Conservation (phyloP, 306 rosid genomes). For the Leucaena leucocephala region DNA sequence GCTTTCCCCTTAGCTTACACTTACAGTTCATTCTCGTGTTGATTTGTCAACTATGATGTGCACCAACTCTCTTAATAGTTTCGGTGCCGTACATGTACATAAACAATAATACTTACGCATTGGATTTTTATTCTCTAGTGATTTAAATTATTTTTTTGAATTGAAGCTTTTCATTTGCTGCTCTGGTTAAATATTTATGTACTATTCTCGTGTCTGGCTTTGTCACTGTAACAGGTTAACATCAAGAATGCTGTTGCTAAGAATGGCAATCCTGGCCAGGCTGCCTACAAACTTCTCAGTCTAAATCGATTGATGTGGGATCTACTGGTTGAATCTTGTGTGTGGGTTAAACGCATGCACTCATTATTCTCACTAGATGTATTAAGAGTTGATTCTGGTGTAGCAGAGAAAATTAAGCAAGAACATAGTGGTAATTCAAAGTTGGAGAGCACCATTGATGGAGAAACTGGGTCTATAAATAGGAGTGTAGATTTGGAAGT, state of each 20-base stretch:
- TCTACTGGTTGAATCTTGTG: conserved; percentile 73
- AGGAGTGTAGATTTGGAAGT: conserved; percentile 35
- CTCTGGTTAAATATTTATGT: not conserved
- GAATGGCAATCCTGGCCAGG: conserved; percentile 54
- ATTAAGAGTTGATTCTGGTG: conserved; percentile 37
- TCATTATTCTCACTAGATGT: conserved; percentile 53
- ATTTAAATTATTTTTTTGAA: not conserved
- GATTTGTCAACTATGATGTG: conserved; percentile 10
- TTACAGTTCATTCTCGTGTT: conserved; percentile 10
- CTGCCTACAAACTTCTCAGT: conserved; percentile 63
- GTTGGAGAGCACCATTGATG: conserved; percentile 34
- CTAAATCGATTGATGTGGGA: conserved; percentile 83
- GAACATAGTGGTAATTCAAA: conserved; percentile 34
- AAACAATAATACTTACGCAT: conserved; percentile 12
- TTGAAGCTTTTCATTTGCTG: too few species aligned
- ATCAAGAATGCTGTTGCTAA: conserved; percentile 54
- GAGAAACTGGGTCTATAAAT: conserved; percentile 35
- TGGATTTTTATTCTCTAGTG: conserved; percentile 22
- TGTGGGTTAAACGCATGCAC: conserved; percentile 82
- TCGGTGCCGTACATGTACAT: not conserved
- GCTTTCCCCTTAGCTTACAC: conserved; percentile 14
- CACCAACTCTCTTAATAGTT: not conserved
- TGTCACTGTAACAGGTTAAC: conserved; percentile 52
- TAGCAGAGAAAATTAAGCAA: conserved; percentile 49
- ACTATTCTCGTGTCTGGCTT: conserved; percentile 18